phyloP scores from a whole-genome alignment of 1,139 yeast genomes.

The Sugiyamaella xylanicola region DNA sequence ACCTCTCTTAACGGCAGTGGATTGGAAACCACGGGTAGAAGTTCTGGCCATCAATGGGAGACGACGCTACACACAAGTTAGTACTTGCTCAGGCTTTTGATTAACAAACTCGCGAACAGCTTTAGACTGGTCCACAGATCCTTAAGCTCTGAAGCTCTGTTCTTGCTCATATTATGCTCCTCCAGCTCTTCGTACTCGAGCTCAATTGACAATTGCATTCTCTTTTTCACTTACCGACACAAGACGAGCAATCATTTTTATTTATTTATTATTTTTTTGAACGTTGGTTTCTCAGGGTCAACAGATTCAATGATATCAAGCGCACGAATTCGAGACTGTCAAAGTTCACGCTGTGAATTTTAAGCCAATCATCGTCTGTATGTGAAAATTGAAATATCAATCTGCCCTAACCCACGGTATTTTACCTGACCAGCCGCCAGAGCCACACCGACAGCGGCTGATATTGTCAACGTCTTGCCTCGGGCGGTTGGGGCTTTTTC shows the following conservation, averaged over 20 bases:
- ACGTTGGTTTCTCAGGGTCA: background rate
- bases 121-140: no score
- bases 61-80: constrained; percentile 22
- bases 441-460: no score
- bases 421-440: background rate
- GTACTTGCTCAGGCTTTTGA: background rate
- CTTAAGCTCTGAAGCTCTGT: no score
- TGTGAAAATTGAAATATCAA: constrained; percentile 4
- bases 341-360: constrained; percentile 12
- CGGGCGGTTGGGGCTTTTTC: no score
- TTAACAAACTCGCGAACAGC: background rate
- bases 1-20: constrained; percentile 30
- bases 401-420: constrained; percentile 10
- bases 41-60: constrained; percentile 24
- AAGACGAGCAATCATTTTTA: constrained; percentile 24
- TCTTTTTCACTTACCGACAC: constrained; percentile 22
- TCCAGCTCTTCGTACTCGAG: no score
- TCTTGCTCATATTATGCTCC: no score
- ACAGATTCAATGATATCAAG: constrained; percentile 3
- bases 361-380: constrained; percentile 12
- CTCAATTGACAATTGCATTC: constrained; percentile 1
- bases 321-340: constrained; percentile 3
- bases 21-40: constrained; percentile 32
- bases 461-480: no score
- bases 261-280: background rate